phyloP scores from a whole-genome alignment of 2,329 filamentous ascomycete genomes.

The Calonectria hawksworthii region DNA sequence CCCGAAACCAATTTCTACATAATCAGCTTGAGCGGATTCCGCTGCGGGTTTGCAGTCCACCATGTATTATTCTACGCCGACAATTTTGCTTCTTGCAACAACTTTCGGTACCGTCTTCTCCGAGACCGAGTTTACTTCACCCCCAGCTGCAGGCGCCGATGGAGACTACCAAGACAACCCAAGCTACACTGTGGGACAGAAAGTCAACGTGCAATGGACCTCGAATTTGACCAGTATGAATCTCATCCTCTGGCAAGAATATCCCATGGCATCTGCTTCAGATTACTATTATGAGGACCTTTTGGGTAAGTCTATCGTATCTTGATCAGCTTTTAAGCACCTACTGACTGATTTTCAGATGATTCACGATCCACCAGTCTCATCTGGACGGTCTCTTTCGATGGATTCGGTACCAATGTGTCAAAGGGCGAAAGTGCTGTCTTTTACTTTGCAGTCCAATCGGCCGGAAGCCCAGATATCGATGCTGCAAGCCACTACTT shows the following conservation, averaged over 20 bases:
- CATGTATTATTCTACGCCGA: background rate
- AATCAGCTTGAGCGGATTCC: background rate
- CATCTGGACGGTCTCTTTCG: conserved; percentile 39
- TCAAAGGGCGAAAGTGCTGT: conserved; percentile 31
- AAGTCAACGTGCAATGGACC: conserved; percentile 43
- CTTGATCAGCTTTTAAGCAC: rapidly evolving
- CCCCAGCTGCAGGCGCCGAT: background rate
- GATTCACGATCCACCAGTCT: conserved; percentile 37
- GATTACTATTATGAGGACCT: background rate
- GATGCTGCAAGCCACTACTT: conserved; percentile 35
- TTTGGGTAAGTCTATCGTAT: background rate
- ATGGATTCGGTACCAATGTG: conserved; percentile 25
- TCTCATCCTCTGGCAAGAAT: conserved; percentile 42
- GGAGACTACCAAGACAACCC: conserved; percentile 43
- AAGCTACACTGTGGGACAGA: conserved; percentile 36
- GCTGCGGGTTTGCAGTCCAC: background rate
- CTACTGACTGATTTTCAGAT: conserved; percentile 28
- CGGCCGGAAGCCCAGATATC: conserved; percentile 26
- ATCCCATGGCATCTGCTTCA: conserved; percentile 31
- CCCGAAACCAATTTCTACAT: background rate
- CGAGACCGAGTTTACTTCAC: conserved; percentile 9
- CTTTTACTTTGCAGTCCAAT: conserved; percentile 36
- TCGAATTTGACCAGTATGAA: conserved; percentile 36
- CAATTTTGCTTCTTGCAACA: background rate
- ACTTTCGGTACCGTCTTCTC: background rate